These are phyloP conservation scores for Seiridium cupressi DNA, from an alignment of 2,329 filamentous ascomycete species.

Conservation along the genomic window DNA sequence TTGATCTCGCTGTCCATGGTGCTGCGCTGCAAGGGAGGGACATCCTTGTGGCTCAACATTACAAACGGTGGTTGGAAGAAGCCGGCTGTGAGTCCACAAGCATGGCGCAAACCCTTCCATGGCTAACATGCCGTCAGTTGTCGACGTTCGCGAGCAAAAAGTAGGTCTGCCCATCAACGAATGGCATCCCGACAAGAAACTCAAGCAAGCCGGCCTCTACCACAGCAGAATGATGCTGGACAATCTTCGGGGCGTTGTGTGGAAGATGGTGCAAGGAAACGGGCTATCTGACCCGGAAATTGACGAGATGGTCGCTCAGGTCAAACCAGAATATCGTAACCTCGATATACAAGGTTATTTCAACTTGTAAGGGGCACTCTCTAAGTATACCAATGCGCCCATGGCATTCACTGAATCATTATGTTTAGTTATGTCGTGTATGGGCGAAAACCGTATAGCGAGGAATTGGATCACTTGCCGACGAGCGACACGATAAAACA, in stretches of 20 bases:
- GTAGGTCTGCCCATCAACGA: not conserved
- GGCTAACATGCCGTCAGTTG: not conserved
- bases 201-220: not conserved
- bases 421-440: conserved; percentile 17
- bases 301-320: conserved; percentile 74
- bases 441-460: not conserved
- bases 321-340: conserved; percentile 25
- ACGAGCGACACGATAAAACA: too few relatives aligned
- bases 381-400: not conserved
- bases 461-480: too few relatives aligned
- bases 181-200: not conserved
- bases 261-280: conserved; percentile 69
- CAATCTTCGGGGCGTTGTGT: conserved; percentile 67
- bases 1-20: not conserved
- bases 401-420: conserved; percentile 15
- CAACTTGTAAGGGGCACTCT: not conserved
- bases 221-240: conserved; percentile 37
- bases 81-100: not conserved
- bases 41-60: not conserved
- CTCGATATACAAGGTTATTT: not conserved
- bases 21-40: not conserved
- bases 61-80: conserved; percentile 2
- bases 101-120: too few relatives aligned
- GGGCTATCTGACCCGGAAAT: conserved; percentile 74
- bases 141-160: not conserved